Base-by-base conservation (phyloP, 805 yeast species). In the Zygosaccharomyces kombuchaensis region DNA sequence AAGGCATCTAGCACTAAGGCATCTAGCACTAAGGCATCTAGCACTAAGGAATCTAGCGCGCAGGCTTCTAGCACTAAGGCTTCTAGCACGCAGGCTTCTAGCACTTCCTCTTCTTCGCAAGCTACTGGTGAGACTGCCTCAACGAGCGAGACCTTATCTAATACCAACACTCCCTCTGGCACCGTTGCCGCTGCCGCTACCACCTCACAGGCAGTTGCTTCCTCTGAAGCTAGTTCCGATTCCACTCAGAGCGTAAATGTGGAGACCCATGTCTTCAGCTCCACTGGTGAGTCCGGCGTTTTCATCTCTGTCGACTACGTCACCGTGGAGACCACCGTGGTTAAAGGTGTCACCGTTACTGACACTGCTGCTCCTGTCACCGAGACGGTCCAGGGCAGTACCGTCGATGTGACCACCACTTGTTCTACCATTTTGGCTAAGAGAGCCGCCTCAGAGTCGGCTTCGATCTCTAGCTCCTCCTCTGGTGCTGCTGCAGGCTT, bases 361-460 rank as follows among this genome's bases (percentile, higher is more conserved):
- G 48, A 16, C 31, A 41, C 38, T 21, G 50, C 8, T 40, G 34
- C 25, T 34, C 59, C 22, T 36, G 53, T 14, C 14, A 50, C 37
- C 36, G 53, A 30, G 35, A 47, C 25, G 14, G 41, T 38, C 40
- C 80, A 84, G 63, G 58, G 78, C 21, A 82, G 82, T 51, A 76
- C 85, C 55, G 87, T 26, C 13, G 14, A 27, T 21, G 41, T 27
- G 14, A 38, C 41, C 4, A 82, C 58, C 57, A 59, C 32, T 73
- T 86, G 39, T 67, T 81, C 41, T 14, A 44, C 37, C 19, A 25
- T 21, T 25, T 23, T 26, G 35, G 36, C 14, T 8, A 38, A 38
- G 34, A 38, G 41, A 22, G 41, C 26, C 22, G 41, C 34, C 31
- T 75, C 51, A 90, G 89, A 71, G 78, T 77, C 66, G 68, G 84